Conservation (phyloP, 306 rosid species). For the Prunus padus region DNA sequence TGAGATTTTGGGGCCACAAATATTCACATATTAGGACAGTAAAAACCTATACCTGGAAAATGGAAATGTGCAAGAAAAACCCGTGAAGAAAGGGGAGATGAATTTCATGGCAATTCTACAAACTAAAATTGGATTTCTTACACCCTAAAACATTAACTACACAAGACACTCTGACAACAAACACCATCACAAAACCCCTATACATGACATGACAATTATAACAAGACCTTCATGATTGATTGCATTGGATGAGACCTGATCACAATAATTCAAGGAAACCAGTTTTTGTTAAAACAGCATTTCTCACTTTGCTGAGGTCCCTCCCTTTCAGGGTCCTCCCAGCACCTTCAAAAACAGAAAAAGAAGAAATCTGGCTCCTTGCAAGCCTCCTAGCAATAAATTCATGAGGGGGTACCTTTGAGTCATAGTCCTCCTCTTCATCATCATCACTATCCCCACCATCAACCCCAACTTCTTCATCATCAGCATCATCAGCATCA, state of each 20-base stretch:
- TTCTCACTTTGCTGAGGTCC: slow-evolving; percentile 86
- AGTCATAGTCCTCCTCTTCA: slow-evolving; percentile 38
- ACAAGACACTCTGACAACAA: neutral
- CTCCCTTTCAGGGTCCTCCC: slow-evolving; percentile 96
- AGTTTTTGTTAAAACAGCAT: slow-evolving; percentile 69
- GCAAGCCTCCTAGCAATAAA: slow-evolving; percentile 78
- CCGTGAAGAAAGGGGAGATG: neutral
- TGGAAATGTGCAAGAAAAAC: slow-evolving; percentile 4
- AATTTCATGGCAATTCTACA: slow-evolving; percentile 5
- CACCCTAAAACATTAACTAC: slow-evolving; percentile 6
- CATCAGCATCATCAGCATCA: slow-evolving; percentile 17
- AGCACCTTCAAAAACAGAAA: slow-evolving; percentile 89
- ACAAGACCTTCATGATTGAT: neutral
- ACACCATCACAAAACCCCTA: slow-evolving; percentile 20
- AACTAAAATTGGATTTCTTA: neutral
- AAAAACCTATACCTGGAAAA: neutral
- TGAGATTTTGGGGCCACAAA: neutral
- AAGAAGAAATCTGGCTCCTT: slow-evolving; percentile 76
- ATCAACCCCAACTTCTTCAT: slow-evolving; percentile 13
- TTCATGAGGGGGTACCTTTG: slow-evolving; percentile 79
- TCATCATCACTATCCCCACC: slow-evolving; percentile 20
- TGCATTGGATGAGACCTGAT: slow-evolving; percentile 12
- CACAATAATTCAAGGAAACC: slow-evolving; percentile 81
- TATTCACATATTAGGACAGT: neutral
- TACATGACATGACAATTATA: slow-evolving; percentile 17